phyloP scores from a whole-genome alignment of 768 basidiomycete genomes.

The Pisolithus microcarpus region DNA sequence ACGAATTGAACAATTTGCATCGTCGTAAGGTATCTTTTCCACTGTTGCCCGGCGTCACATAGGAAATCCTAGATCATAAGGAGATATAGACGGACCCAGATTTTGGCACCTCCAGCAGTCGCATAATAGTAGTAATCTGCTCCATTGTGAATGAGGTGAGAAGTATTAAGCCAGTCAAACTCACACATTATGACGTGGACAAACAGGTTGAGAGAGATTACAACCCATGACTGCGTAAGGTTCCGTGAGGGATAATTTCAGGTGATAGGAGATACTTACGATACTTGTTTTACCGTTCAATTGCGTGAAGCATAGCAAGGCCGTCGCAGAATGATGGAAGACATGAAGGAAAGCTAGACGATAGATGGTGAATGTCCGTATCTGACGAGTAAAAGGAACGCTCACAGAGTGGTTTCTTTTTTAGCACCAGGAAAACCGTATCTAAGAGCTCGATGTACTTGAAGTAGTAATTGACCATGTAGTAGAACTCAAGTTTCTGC shows the following conservation, averaged over 20 bases:
- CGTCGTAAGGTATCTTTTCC: conserved; percentile 96
- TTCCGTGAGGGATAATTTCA: neutral
- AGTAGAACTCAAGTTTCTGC: conserved; percentile 89
- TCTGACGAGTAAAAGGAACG: conserved; percentile 6
- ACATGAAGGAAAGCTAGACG: conserved; percentile 88
- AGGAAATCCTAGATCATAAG: neutral
- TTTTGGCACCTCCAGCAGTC: conserved; percentile 91
- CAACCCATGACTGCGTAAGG: conserved; percentile 82
- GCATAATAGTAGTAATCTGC: conserved; percentile 99
- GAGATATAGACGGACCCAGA: conserved; percentile 63
- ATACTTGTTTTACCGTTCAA: conserved; percentile 92
- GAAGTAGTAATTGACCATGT: conserved; percentile 99
- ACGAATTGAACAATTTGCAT: conserved; percentile 98
- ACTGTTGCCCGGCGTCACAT: conserved; percentile 41
- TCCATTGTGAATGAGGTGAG: neutral
- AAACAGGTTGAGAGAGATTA: conserved; percentile 81
- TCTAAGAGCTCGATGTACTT: conserved; percentile 96
- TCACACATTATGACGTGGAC: conserved; percentile 98
- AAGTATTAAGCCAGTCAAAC: conserved; percentile 24
- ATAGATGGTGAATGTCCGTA: conserved; percentile 4
- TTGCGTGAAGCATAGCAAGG: conserved; percentile 89
- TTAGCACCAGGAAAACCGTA: conserved; percentile 93
- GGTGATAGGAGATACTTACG: conserved; percentile 40
- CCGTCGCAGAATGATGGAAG: conserved; percentile 98
- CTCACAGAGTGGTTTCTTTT: conserved; percentile 96